A percentile compares a stretch with the other conserved stretches of the same genome.
Evolutionary conservation across 192 early-diverging fungal species (phyloP).

Genomic region (Coemansia sp.): DNA sequence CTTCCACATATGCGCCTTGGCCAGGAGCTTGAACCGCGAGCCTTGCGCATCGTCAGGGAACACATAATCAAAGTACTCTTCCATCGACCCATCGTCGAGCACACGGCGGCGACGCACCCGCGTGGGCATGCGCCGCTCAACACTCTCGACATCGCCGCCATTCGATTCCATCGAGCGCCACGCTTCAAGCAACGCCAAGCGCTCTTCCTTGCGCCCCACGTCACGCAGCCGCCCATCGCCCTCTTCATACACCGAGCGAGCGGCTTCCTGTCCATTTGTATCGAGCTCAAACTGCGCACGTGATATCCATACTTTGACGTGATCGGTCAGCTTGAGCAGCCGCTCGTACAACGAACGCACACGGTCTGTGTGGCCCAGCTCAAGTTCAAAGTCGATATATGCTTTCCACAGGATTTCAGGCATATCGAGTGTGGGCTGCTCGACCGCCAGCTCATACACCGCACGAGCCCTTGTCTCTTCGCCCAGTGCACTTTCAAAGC

Average conservation of each 20-base stretch:
- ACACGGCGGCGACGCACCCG: conserved; percentile 87
- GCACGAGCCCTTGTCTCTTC: conserved; percentile 82
- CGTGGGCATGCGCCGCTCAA: conserved; percentile 79
- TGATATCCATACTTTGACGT: conserved; percentile 97
- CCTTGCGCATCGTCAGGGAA: conserved; percentile 93
- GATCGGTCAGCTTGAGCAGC: conserved; percentile 80
- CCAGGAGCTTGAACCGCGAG: conserved; percentile 86
- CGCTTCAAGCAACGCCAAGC: conserved; percentile 71
- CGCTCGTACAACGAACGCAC: conserved; percentile 81
- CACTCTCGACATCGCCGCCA: conserved; percentile 58
- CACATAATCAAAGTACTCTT: conserved; percentile 99
- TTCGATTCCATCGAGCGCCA: conserved; percentile 69
- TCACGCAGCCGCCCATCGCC: conserved; percentile 72
- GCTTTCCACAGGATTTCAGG: conserved; percentile 98
- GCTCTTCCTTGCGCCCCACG: conserved; percentile 76
- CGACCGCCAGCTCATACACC: conserved; percentile 88
- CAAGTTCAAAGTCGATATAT: conserved; percentile 93
- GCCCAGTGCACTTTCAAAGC: conserved; percentile 80
- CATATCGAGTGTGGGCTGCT: conserved; percentile 91
- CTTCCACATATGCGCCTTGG: conserved; percentile 88
- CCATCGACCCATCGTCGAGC: conserved; percentile 66
- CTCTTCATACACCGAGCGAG: conserved; percentile 74
- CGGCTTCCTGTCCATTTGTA: conserved; percentile 41
- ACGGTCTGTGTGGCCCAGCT: conserved; percentile 75
- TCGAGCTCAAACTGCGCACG: conserved; percentile 87